Conservation (phyloP, 2,329 filamentous ascomycete genomes). For the Neonectria neomacrospora region DNA sequence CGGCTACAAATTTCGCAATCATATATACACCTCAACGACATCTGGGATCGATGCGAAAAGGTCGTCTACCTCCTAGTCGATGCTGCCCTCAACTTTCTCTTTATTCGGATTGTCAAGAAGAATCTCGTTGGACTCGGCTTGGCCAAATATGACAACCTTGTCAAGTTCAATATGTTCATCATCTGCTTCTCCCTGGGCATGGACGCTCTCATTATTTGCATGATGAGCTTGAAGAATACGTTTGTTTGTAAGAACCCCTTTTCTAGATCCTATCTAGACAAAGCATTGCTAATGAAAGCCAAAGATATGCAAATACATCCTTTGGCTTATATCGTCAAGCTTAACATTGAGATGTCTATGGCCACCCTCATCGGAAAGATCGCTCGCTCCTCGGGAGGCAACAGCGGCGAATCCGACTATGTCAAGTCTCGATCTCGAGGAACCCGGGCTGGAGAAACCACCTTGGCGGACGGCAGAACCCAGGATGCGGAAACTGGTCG, state of each 20-base stretch:
- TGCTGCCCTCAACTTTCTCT: conserved; percentile 56
- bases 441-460: conserved; percentile 7
- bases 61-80: conserved; percentile 58
- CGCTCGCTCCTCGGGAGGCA: background rate
- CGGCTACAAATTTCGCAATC: conserved; percentile 51
- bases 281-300: no score
- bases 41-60: conserved; percentile 62
- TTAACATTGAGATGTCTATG: conserved; percentile 34
- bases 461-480: background rate
- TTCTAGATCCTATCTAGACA: background rate
- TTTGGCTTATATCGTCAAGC: conserved; percentile 23
- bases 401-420: conserved; percentile 9
- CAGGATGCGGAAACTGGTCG: background rate
- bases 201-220: conserved; percentile 7
- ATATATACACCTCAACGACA: conserved; percentile 54
- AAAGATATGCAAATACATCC: background rate
- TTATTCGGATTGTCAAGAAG: conserved; percentile 54
- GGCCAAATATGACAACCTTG: conserved; percentile 47
- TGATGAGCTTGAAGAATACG: conserved; percentile 4
- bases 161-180: conserved; percentile 10
- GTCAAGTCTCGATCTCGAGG: conserved; percentile 12
- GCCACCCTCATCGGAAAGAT: conserved; percentile 19
- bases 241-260: background rate
- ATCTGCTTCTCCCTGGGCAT: conserved; percentile 9
- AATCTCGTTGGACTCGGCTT: conserved; percentile 58